Conservation (phyloP, 2,329 filamentous ascomycete species). For the Verticillium nonalfalfae region DNA sequence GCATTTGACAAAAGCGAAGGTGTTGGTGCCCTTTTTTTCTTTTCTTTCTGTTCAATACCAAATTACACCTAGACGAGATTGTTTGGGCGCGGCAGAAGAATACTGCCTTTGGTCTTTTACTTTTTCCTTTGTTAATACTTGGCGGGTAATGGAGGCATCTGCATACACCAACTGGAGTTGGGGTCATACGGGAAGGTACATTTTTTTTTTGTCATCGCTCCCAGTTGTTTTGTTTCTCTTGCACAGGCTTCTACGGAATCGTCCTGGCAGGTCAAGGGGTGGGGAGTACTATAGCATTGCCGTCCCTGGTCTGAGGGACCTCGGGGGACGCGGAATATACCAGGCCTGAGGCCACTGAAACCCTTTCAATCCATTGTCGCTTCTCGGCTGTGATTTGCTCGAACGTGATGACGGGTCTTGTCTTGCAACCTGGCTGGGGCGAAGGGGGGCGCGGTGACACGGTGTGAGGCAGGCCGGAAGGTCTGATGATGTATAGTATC, state of each 20-base stretch:
- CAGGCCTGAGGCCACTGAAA: neutral
- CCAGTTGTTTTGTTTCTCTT: neutral
- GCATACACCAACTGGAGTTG: neutral
- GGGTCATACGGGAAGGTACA: neutral
- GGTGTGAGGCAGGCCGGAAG: neutral
- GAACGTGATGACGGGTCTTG: neutral
- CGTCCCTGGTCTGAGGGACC: neutral
- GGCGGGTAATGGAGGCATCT: neutral
- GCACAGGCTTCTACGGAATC: neutral
- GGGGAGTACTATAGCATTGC: neutral
- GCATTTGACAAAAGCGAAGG: slow-evolving; percentile 12
- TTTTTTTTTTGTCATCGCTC: neutral
- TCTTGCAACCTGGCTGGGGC: neutral
- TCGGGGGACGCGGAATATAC: neutral
- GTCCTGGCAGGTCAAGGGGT: neutral
- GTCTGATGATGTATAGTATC: neutral
- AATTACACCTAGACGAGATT: neutral
- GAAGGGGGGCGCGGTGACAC: neutral
- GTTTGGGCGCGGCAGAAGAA: neutral
- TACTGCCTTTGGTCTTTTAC: neutral
- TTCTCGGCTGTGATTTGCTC: neutral
- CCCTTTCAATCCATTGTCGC: neutral
- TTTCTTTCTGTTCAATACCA: neutral
- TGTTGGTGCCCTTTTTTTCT: slow-evolving; percentile 3
- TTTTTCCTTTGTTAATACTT: neutral